Evolutionary conservation across 2,329 filamentous ascomycete species (phyloP).

Genomic region (Phaeomoniella chlamydospora): DNA sequence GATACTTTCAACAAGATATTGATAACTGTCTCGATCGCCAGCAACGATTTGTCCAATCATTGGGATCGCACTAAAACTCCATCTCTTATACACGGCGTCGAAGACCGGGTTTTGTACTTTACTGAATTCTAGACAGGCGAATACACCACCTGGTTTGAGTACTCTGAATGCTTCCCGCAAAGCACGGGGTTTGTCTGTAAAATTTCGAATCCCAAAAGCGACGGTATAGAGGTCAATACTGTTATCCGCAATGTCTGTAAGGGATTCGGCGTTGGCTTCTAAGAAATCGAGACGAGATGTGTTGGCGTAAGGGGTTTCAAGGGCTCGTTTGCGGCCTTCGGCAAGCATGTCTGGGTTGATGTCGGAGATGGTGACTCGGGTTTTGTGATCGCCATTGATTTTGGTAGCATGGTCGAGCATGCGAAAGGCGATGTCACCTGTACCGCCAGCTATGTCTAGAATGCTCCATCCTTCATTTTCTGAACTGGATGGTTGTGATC

Average conservation of each 20-base stretch:
- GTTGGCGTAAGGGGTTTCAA: conserved; percentile 44
- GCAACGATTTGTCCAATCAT: conserved; percentile 91
- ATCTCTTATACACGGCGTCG: conserved; percentile 80
- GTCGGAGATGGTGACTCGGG: conserved; percentile 80
- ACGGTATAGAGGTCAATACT: conserved; percentile 94
- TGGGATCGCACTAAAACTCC: conserved; percentile 90
- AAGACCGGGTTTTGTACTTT: conserved; percentile 67
- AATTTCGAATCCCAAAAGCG: conserved; percentile 94
- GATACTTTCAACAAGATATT: conserved; percentile 97
- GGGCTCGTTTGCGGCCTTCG: conserved; percentile 69
- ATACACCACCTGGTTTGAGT: conserved; percentile 85
- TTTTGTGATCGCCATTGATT: conserved; percentile 64
- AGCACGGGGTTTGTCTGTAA: conserved; percentile 77
- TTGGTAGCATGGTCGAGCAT: conserved; percentile 77
- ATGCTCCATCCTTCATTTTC: conserved; percentile 50
- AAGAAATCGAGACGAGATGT: conserved; percentile 53
- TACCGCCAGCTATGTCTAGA: conserved; percentile 92
- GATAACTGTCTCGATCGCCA: conserved; percentile 87
- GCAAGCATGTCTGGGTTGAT: conserved; percentile 93
- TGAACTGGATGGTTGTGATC: conserved; percentile 14
- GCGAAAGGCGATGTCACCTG: conserved; percentile 94
- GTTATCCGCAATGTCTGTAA: conserved; percentile 48
- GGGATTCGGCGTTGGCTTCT: conserved; percentile 75
- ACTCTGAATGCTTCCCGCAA: conserved; percentile 74
- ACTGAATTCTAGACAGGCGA: conserved; percentile 91